Evolutionary conservation across 192 early-diverging fungal species (phyloP), one percentile per base, ranked within the genome.

Genomic region (Backusella tuberculispora): DNA sequence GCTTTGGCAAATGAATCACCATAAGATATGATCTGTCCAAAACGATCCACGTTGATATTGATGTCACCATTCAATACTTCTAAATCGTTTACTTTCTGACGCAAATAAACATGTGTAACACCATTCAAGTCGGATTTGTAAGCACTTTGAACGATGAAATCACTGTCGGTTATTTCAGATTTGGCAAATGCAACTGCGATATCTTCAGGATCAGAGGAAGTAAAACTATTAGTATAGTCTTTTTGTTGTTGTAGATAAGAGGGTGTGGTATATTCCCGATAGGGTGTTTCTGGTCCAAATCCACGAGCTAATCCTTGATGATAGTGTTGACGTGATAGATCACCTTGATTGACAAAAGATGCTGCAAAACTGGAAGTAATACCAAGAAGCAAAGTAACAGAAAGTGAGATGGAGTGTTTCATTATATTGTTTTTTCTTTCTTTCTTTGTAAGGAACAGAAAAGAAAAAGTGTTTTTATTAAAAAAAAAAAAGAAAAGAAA

Each of bases 31-130:
- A 98, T 79, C 26, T 80, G 73, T 41, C 92, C 92, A 37, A 84
- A 50, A 9, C 69, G 21, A 65, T 91, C 89, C 48, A 97, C 80
- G 75, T 98, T 96, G 80, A 95, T 81, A 76, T 93, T 95, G 50
- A 92, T 93, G 76, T 96, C 91, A 47, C 88, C 93, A 79, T 97
- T 98, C 29, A 88, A 80, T 12, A 98, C 88, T 71, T 89, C 85
- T 6, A 94, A 53, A 12, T 91, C 95, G 69, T 92, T 74, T 45
- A 89, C 75, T 7, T 84, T 71, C 75, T 98, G 96, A 53, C 90
- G 89, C 13, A 94, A 74, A 77, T 97, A 92, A 12, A 97, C 91
- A 77, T 97, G 95, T n/a, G 94, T 91, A 6, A 96, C 81, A 21
- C 89, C 90, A n/a, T 88, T 91, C 74, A 89, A 87, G 9, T 88